Conservation (phyloP, 1,284 basidiomycete genomes). For the Cryptococcus floricola region DNA sequence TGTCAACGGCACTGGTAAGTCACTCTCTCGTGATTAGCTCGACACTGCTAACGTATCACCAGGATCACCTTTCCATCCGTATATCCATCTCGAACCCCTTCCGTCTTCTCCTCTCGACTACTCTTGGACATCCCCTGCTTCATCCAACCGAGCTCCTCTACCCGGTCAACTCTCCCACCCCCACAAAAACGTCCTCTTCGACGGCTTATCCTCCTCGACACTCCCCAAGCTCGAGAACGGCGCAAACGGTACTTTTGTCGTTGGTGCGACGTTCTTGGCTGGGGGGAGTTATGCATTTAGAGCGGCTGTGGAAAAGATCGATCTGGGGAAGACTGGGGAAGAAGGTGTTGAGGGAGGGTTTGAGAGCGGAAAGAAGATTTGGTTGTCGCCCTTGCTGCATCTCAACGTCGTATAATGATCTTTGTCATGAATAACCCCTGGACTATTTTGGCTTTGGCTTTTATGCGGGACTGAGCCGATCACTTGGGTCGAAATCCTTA, state of each 20-base stretch:
- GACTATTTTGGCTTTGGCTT: no score
- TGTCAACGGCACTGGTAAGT: slow-evolving; percentile 55
- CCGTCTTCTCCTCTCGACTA: slow-evolving; percentile 25
- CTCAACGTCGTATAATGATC: slow-evolving; percentile 13
- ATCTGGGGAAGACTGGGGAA: neutral
- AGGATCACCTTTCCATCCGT: slow-evolving; percentile 29
- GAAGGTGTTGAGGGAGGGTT: neutral
- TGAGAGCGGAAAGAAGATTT: slow-evolving; percentile 12
- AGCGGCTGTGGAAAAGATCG: slow-evolving; percentile 50
- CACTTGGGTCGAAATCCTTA: no score
- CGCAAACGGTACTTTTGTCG: slow-evolving; percentile 56
- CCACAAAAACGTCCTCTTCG: slow-evolving; percentile 63
- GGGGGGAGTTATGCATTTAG: slow-evolving; percentile 66
- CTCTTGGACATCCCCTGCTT: slow-evolving; percentile 19
- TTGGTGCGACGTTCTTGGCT: slow-evolving; percentile 69
- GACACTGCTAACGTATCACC: neutral
- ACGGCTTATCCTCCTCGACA: slow-evolving; percentile 62
- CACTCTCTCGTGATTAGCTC: neutral
- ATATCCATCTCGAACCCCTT: slow-evolving; percentile 39
- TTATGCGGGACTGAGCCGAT: no score
- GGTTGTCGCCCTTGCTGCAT: slow-evolving; percentile 27
- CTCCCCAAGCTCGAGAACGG: slow-evolving; percentile 58
- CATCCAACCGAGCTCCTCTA: neutral
- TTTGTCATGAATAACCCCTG: no score
- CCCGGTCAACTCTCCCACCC: slow-evolving; percentile 46